A percentile compares a stretch with the other conserved stretches of the same genome.
Evolutionary conservation across 2,329 filamentous ascomycete genomes (phyloP).

Genomic region (Verticillium zaregamsianum): DNA sequence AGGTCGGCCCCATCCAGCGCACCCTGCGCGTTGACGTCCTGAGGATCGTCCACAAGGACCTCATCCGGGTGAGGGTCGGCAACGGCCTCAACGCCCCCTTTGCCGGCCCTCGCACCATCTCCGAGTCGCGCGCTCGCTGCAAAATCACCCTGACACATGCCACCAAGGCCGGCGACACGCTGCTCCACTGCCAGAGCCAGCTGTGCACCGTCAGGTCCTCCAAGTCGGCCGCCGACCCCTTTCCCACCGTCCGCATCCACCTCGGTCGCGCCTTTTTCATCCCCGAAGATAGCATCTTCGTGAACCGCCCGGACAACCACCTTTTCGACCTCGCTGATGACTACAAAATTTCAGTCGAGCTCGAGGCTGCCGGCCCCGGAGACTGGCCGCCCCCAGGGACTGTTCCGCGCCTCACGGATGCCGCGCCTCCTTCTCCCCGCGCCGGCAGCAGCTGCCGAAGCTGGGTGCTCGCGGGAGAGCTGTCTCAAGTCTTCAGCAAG

Average conservation of each 20-base stretch:
- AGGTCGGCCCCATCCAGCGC: slow-evolving; percentile 29
- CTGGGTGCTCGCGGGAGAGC: slow-evolving; percentile 37
- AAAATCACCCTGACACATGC: slow-evolving; percentile 34
- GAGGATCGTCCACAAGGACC: slow-evolving; percentile 47
- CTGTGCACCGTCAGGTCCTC: slow-evolving; percentile 48
- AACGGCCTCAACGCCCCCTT: slow-evolving; percentile 5
- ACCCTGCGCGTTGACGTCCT: slow-evolving; percentile 49
- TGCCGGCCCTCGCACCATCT: slow-evolving; percentile 26
- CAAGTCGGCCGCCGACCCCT: slow-evolving; percentile 40
- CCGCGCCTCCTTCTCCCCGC: slow-evolving; percentile 1
- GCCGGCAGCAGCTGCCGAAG: slow-evolving; percentile 13
- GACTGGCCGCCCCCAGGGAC: slow-evolving; percentile 48
- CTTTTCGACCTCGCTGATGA: slow-evolving; percentile 43
- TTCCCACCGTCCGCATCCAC: slow-evolving; percentile 43
- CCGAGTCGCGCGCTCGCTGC: slow-evolving; percentile 34
- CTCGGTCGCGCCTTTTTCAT: slow-evolving; percentile 46
- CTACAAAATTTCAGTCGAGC: slow-evolving; percentile 47
- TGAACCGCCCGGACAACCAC: slow-evolving; percentile 42
- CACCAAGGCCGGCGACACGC: slow-evolving; percentile 4
- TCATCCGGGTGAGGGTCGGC: slow-evolving; percentile 23
- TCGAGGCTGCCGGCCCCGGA: slow-evolving; percentile 44
- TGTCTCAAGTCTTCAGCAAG: slow-evolving; percentile 36
- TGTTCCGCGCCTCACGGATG: slow-evolving; percentile 7
- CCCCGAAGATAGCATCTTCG: slow-evolving; percentile 45
- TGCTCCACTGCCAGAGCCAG: slow-evolving; percentile 51